Percentiles rank a stretch among this genome's conserved stretches.
phyloP scores from a whole-genome alignment of 768 basidiomycete species.

The Rhizopogon vinicolor region DNA sequence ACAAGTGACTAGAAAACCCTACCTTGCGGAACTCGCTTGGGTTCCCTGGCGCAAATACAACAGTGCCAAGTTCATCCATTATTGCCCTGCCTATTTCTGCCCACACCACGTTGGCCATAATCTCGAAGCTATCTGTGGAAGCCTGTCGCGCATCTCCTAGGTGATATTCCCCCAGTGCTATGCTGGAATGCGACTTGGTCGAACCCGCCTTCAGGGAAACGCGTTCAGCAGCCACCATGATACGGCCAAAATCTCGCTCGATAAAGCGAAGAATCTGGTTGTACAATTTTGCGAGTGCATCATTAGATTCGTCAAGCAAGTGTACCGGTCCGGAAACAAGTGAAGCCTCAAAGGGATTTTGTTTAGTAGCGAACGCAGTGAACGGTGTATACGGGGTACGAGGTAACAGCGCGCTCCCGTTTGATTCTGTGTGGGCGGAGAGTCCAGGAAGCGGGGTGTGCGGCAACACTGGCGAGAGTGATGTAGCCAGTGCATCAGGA shows the following conservation, averaged over 20 bases:
- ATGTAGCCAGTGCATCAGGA: slow-evolving; percentile 58
- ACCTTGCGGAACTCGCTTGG: slow-evolving; percentile 90
- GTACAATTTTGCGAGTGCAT: slow-evolving; percentile 72
- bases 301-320: slow-evolving; percentile 61
- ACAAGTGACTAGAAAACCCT: neutral
- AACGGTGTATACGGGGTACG: slow-evolving; percentile 52
- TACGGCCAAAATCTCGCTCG: slow-evolving; percentile 63
- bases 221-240: slow-evolving; percentile 76
- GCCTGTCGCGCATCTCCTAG: slow-evolving; percentile 5
- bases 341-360: slow-evolving; percentile 33
- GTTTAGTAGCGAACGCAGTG: slow-evolving; percentile 42
- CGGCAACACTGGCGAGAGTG: slow-evolving; percentile 73
- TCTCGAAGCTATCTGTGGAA: slow-evolving; percentile 55
- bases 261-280: slow-evolving; percentile 80
- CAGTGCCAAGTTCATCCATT: slow-evolving; percentile 76
- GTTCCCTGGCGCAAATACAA: slow-evolving; percentile 88
- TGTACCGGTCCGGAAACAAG: slow-evolving; percentile 33
- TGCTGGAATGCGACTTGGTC: slow-evolving; percentile 12
- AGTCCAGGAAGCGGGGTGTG: slow-evolving; percentile 56
- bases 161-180: neutral
- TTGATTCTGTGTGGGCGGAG: slow-evolving; percentile 5
- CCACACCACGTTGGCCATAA: slow-evolving; percentile 89
- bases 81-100: slow-evolving; percentile 77
- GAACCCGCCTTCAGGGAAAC: slow-evolving; percentile 47
- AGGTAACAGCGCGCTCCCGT: slow-evolving; percentile 35